These are phyloP conservation scores for Phalaenopsis equestris DNA, from an alignment of 106 monocot species.

Conservation along the genomic window DNA sequence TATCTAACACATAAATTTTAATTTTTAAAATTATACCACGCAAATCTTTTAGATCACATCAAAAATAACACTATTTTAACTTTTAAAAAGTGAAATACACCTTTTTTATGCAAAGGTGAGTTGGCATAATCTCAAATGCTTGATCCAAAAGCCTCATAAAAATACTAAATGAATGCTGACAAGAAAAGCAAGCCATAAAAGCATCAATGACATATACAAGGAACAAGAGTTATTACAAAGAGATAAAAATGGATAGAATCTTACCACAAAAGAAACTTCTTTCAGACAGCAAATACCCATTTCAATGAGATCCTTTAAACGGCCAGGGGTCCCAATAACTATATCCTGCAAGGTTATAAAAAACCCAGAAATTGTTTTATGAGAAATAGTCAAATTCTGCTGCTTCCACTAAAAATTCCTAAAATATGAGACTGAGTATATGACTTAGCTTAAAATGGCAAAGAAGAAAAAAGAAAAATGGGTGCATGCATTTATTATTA, in stretches of 20 bases:
- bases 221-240: no score
- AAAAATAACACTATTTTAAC: no score
- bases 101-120: no score
- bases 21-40: no score
- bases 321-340: conserved; percentile 89
- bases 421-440: not conserved
- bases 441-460: no score
- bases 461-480: not conserved
- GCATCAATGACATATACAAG: not conserved
- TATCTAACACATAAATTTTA: no score
- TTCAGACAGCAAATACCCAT: conserved; percentile 75
- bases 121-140: not conserved
- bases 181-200: not conserved
- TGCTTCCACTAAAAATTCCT: not conserved
- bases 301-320: conserved; percentile 93
- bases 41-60: no score
- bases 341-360: conserved; percentile 53
- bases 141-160: not conserved
- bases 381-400: not conserved
- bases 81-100: no score
- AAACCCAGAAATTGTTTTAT: not conserved
- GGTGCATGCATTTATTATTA: not conserved
- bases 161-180: not conserved
- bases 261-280: conserved; percentile 88
- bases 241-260: conserved; percentile 10